Evolutionary conservation across 2,329 filamentous ascomycete species (phyloP), one percentile per base, ranked within the genome.

Genomic region (Talaromyces sp.): DNA sequence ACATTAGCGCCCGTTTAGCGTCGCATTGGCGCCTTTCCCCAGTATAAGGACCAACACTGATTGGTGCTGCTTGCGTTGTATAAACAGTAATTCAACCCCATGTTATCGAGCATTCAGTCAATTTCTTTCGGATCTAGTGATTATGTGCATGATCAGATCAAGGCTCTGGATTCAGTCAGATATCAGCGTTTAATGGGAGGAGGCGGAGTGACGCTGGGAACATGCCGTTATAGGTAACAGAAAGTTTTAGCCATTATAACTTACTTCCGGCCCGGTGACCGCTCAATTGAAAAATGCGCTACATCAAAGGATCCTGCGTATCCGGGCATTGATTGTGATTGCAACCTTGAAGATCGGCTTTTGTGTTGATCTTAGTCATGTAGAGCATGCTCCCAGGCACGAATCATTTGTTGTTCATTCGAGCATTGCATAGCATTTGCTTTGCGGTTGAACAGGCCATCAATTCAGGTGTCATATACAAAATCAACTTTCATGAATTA

Each of bases 61-160:
- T 46, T 58, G 31, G 52, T 46, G 31, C 42, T 18, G 18, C 18
- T n/a, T 48, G 35, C 11, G 28, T 11, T 42, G 40, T 55, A 50
- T 50, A 60, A 62, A 65, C 61, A 52, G 46, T 66, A 66, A 65
- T 55, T 58, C 63, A 65, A 66, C 63, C 31, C 61, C 65, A 59
- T 57, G 58, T 46, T 21, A 39, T 37, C 25, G 4, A 54, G 58
- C 3, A 48, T 18, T n/a, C 23, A 50, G 28, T 50, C 18, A 14
- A 28, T 28, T 14, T n/a, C 11, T 50, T 9, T n/a, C n/a, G 7
- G 8, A 42, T 5, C n/a, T 23, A 7, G 11, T 46, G 44, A 46
- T 5, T 25, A 14, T 14, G 14, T 14, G 11, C 25, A 8, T 25
- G 14, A 12, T 6, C 5, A 54, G 14, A 16, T 35, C n/a, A 7